These are phyloP conservation scores for Rhodotorula taiwanensis DNA, from an alignment of 768 basidiomycete genomes.

Conservation along the genomic window DNA sequence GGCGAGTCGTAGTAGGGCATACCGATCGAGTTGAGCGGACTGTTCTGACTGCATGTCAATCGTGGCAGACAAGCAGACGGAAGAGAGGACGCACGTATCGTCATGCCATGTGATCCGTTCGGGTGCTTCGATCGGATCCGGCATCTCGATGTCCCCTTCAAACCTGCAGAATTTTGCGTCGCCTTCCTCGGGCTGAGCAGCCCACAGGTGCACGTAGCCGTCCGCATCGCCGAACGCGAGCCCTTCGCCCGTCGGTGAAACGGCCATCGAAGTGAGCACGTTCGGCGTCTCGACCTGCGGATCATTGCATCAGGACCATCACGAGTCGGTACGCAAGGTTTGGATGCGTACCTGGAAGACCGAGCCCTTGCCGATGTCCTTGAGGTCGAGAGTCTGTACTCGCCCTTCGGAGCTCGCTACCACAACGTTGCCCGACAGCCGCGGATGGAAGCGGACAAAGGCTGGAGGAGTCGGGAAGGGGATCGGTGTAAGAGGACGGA, in stretches of 20 bases:
- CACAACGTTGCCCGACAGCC: conserved; percentile 63
- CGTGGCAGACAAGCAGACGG: not conserved
- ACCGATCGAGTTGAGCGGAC: conserved; percentile 81
- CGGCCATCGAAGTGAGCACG: conserved; percentile 68
- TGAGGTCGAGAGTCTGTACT: conserved; percentile 74
- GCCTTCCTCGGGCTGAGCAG: conserved; percentile 56
- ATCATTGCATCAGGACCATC: not conserved
- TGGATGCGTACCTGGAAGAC: conserved; percentile 64
- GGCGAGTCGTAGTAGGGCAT: conserved; percentile 71
- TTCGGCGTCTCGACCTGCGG: conserved; percentile 50
- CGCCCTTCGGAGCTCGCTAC: conserved; percentile 74
- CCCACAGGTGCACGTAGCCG: conserved; percentile 73
- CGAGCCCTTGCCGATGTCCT: conserved; percentile 56
- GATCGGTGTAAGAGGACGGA: conserved; percentile 74
- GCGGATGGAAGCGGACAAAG: conserved; percentile 74
- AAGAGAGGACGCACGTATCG: conserved; percentile 56
- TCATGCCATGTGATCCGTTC: conserved; percentile 75
- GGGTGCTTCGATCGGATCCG: conserved; percentile 61
- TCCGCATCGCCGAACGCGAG: conserved; percentile 86
- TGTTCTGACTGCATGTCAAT: too few relatives aligned
- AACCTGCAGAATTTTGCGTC: conserved; percentile 77
- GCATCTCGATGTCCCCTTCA: conserved; percentile 78
- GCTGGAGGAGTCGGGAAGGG: conserved; percentile 80
- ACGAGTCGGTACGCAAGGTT: too few relatives aligned
- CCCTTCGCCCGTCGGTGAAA: conserved; percentile 82